phyloP scores from a whole-genome alignment of 805 yeast species.

The Hermanozyma aechmeae region DNA sequence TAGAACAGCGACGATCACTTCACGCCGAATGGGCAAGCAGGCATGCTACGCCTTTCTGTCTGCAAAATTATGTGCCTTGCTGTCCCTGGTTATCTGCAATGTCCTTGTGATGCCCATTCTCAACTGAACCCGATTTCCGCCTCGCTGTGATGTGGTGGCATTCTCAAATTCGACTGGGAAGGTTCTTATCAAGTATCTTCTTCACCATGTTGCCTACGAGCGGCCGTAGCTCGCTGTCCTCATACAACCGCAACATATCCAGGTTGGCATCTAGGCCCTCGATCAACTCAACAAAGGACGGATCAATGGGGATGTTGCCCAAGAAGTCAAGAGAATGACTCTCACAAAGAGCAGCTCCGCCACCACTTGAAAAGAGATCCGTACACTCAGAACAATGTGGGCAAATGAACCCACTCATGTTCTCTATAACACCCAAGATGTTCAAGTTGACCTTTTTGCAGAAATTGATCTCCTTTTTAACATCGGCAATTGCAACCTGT shows the following conservation, averaged over 20 bases:
- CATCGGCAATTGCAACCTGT: slow-evolving; percentile 87
- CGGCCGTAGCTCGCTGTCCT: slow-evolving; percentile 25
- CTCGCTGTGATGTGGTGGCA: too few relatives aligned
- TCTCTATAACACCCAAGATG: slow-evolving; percentile 83
- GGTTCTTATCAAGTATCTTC: slow-evolving; percentile 20
- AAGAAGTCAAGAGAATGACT: slow-evolving; percentile 56
- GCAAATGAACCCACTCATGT: slow-evolving; percentile 95
- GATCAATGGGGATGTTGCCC: slow-evolving; percentile 91
- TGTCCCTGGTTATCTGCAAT: too few relatives aligned
- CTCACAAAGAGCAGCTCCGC: slow-evolving; percentile 69
- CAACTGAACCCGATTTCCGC: too few relatives aligned
- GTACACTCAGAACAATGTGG: slow-evolving; percentile 92
- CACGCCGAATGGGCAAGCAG: too few relatives aligned
- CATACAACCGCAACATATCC: slow-evolving; percentile 29
- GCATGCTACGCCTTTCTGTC: too few relatives aligned
- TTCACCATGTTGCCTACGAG: slow-evolving; percentile 27
- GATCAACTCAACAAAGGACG: slow-evolving; percentile 79
- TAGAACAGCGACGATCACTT: too few relatives aligned
- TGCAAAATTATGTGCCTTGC: too few relatives aligned
- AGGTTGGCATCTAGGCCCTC: slow-evolving; percentile 48
- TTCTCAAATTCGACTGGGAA: slow-evolving; percentile 13
- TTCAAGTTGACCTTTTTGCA: slow-evolving; percentile 77
- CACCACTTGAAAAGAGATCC: slow-evolving; percentile 87
- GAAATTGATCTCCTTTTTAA: slow-evolving; percentile 85
- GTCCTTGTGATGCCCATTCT: too few relatives aligned